These are phyloP conservation scores for Schizochytrium sp. DNA, from an alignment of 108 stramenopile genomes.

Conservation along the genomic window DNA sequence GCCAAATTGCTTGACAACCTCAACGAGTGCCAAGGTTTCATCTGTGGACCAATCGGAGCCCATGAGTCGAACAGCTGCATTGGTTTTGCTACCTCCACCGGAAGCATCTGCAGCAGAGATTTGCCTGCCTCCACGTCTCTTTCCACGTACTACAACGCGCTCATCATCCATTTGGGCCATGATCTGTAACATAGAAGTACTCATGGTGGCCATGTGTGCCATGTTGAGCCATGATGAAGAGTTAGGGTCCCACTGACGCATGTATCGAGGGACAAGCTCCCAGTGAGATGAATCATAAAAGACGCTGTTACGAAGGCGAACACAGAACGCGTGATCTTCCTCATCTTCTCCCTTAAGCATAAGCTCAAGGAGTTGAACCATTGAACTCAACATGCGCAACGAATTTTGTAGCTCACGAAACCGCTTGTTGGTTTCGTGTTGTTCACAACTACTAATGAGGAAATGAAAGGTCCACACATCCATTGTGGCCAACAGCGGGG, in stretches of 20 bases:
- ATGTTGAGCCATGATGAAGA: slow-evolving; percentile 37
- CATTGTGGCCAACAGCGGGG: slow-evolving; percentile 31
- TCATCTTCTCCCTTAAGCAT: not conserved
- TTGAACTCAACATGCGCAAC: slow-evolving; percentile 4
- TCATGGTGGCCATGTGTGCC: slow-evolving; percentile 27
- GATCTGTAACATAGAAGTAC: slow-evolving; percentile 12
- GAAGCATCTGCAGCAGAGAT: not conserved
- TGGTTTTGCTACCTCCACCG: not conserved
- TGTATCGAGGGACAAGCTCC: slow-evolving; percentile 16
- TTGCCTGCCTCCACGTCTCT: not conserved
- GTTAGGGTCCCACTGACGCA: slow-evolving; percentile 18
- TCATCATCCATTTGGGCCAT: slow-evolving; percentile 13
- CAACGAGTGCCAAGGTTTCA: slow-evolving; percentile 47
- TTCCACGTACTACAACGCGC: not conserved
- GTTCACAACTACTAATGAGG: slow-evolving; percentile 16
- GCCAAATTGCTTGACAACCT: slow-evolving; percentile 22
- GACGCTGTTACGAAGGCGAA: slow-evolving; percentile 26
- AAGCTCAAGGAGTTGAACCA: slow-evolving; percentile 6
- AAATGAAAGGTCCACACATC: slow-evolving; percentile 35
- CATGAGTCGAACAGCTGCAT: not conserved
- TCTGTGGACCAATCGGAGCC: slow-evolving; percentile 2
- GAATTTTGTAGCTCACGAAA: slow-evolving; percentile 18
- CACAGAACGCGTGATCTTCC: not conserved
- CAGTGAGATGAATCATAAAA: not conserved
- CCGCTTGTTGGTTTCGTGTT: slow-evolving; percentile 24